Conservation (phyloP, 148 eudicot species). For the Arbutus unedo region DNA sequence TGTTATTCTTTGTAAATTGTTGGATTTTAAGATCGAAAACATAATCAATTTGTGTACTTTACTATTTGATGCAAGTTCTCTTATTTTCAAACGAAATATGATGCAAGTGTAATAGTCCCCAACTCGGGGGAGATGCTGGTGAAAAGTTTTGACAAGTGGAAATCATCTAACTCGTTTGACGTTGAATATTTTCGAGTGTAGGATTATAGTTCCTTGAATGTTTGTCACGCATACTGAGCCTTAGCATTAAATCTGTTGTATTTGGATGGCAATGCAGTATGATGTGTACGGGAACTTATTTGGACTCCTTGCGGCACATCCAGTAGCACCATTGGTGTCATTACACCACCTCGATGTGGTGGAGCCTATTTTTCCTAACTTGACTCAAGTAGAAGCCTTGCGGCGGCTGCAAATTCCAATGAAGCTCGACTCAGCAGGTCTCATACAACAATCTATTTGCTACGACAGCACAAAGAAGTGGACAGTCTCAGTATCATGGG, state of each 20-base stretch:
- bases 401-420: constrained; percentile 39
- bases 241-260: constrained; percentile 21
- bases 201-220: background rate
- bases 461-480: constrained; percentile 40
- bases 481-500: constrained; percentile 61
- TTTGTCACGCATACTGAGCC: background rate
- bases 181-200: background rate
- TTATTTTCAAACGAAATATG: background rate
- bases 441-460: constrained; percentile 61
- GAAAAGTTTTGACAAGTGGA: background rate
- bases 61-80: background rate
- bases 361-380: constrained; percentile 55
- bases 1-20: background rate
- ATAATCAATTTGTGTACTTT: background rate
- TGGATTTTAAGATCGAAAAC: background rate
- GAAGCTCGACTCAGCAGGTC: constrained; percentile 53
- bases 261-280: constrained; percentile 36
- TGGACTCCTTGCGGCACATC: constrained; percentile 58
- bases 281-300: constrained; percentile 60
- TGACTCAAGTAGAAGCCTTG: constrained; percentile 44
- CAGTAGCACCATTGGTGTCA: constrained; percentile 48
- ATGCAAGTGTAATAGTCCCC: background rate
- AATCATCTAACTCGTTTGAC: background rate
- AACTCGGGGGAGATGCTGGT: background rate
- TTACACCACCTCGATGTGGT: constrained; percentile 62